Percentiles rank a stretch among this genome's conserved stretches.
Evolutionary conservation across 805 yeast genomes (phyloP).

Genomic region (Kluyveromyces aestuarii): DNA sequence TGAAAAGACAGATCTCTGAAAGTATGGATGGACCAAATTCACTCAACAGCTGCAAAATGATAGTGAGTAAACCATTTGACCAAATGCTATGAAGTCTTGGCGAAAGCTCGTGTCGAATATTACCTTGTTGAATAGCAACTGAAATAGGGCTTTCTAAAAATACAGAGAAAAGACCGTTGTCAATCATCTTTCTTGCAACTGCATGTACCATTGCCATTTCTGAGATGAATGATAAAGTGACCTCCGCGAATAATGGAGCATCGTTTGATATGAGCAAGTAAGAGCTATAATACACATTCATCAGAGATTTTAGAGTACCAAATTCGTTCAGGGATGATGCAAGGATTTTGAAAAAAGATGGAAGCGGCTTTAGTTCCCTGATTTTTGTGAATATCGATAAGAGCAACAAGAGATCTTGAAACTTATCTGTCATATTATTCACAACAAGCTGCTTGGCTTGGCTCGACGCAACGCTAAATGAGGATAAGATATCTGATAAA

Average conservation of each 20-base stretch:
- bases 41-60: slow-evolving; percentile 49
- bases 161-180: slow-evolving; percentile 55
- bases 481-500: slow-evolving; percentile 49
- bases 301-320: slow-evolving; percentile 52
- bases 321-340: slow-evolving; percentile 44
- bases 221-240: slow-evolving; percentile 56
- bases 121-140: slow-evolving; percentile 55
- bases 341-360: slow-evolving; percentile 39
- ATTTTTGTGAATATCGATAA: slow-evolving; percentile 57
- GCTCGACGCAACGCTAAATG: slow-evolving; percentile 33
- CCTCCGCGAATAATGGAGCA: slow-evolving; percentile 64
- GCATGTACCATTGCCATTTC: slow-evolving; percentile 54
- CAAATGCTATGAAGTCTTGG: slow-evolving; percentile 67
- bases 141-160: slow-evolving; percentile 72
- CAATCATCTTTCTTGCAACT: slow-evolving; percentile 58
- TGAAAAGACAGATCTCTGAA: slow-evolving; percentile 57
- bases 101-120: slow-evolving; percentile 39
- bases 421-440: slow-evolving; percentile 35
- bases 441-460: slow-evolving; percentile 28
- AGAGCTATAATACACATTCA: slow-evolving; percentile 60
- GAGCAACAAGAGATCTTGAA: slow-evolving; percentile 57
- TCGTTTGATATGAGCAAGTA: slow-evolving; percentile 50
- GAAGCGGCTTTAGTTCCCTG: slow-evolving; percentile 39
- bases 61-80: slow-evolving; percentile 74
- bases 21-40: slow-evolving; percentile 54